Evolutionary conservation across 1,139 yeast species (phyloP).

Genomic region (Chernovozyma aurita): DNA sequence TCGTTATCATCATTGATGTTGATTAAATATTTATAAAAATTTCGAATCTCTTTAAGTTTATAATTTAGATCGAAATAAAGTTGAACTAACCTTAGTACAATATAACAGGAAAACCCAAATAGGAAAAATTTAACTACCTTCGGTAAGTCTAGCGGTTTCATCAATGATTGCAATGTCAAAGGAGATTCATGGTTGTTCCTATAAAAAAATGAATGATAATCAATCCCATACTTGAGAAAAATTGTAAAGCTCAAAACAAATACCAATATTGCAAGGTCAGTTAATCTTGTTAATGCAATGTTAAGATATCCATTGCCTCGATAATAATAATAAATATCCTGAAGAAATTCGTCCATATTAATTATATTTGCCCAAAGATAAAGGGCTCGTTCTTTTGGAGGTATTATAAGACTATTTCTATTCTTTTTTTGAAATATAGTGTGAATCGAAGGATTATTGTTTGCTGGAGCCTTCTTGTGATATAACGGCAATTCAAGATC

Average conservation of each 20-base stretch:
- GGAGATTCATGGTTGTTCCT: slow-evolving; percentile 24
- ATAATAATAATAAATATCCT: slow-evolving; percentile 80
- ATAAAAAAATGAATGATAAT: slow-evolving; percentile 42
- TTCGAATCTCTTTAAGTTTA: slow-evolving; percentile 57
- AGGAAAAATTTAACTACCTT: slow-evolving; percentile 52
- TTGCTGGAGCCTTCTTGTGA: slow-evolving; percentile 4
- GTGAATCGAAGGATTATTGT: slow-evolving; percentile 10
- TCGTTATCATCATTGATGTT: slow-evolving; percentile 69
- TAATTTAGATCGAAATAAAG: slow-evolving; percentile 48
- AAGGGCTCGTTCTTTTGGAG: slow-evolving; percentile 74
- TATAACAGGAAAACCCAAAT: slow-evolving; percentile 57
- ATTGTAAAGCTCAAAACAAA: slow-evolving; percentile 78
- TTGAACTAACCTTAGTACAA: slow-evolving; percentile 56
- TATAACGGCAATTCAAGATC: slow-evolving; percentile 9
- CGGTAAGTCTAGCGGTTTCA: slow-evolving; percentile 52
- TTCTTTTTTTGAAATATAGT: slow-evolving; percentile 12
- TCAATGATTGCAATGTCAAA: slow-evolving; percentile 41
- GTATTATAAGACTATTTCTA: slow-evolving; percentile 23
- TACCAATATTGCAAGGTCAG: slow-evolving; percentile 68
- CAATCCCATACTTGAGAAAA: slow-evolving; percentile 79
- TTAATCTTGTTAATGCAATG: slow-evolving; percentile 57
- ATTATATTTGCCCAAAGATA: slow-evolving; percentile 97
- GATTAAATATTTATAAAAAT: slow-evolving; percentile 63
- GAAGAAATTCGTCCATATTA: slow-evolving; percentile 79
- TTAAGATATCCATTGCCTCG: slow-evolving; percentile 81